Conservation (phyloP, 2,329 filamentous ascomycete species). For the Pyrenophora teres region DNA sequence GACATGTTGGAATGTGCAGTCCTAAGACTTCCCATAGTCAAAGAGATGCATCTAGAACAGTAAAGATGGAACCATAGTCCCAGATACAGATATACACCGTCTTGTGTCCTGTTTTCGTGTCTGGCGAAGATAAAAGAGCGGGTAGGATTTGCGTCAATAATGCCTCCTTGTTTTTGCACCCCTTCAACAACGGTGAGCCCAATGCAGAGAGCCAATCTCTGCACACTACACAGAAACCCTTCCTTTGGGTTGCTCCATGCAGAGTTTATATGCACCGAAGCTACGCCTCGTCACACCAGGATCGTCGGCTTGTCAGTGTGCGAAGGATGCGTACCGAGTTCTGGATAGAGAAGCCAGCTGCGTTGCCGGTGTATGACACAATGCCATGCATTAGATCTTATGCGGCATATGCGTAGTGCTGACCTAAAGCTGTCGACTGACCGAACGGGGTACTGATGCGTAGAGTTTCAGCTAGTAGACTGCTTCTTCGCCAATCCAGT, state of each 20-base stretch:
- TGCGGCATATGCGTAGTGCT: slow-evolving; percentile 3
- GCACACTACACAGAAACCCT: too few relatives aligned
- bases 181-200: too few relatives aligned
- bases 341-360: slow-evolving; percentile 6
- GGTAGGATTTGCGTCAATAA: too few relatives aligned
- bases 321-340: slow-evolving; percentile 3
- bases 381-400: slow-evolving; percentile 12
- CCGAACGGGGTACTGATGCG: neutral
- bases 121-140: too few relatives aligned
- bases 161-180: too few relatives aligned
- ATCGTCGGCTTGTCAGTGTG: slow-evolving; percentile 1
- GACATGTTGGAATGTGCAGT: too few relatives aligned
- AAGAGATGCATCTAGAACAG: too few relatives aligned
- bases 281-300: neutral
- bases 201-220: too few relatives aligned
- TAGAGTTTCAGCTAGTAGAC: neutral
- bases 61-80: too few relatives aligned
- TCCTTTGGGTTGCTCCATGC: neutral
- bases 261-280: slow-evolving; percentile 5
- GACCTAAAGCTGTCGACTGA: slow-evolving; percentile 3
- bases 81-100: too few relatives aligned
- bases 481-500: slow-evolving; percentile 2
- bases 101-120: too few relatives aligned
- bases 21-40: too few relatives aligned
- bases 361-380: slow-evolving; percentile 8